Base-by-base conservation (phyloP, 116 monocot species). In the Iris pallida region DNA sequence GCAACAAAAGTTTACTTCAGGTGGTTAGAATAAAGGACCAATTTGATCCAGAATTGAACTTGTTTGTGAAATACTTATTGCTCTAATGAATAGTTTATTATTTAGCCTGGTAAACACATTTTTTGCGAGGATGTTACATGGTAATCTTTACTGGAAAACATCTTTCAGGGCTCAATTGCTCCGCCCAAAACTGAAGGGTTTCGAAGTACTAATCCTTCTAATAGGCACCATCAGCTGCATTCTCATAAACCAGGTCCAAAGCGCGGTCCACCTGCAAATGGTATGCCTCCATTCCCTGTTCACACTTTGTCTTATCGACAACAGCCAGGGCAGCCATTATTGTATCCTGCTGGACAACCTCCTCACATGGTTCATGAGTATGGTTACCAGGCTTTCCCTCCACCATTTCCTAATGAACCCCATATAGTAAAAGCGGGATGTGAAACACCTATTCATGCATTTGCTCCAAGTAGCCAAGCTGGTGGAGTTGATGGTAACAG, bases 241-340 rank as follows among this genome's bases (percentile, higher is more conserved):
- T 52, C 80, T 69, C 81, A 85, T 64, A 97, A 83, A 72, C 45
- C 72, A 64, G 77, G 78, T 43, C 65, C 79, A 57, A 97, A 85
- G 79, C 81, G 75, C 55, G 66, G 76, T 70, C 61, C 66, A 10
- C 72, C 78, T 48, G 69, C 71, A 59, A 85, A 82, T 83, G 72
- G 61, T 48, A 63, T 74, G 5, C 75, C 87, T 14, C 74, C 87
- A 53, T 85, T 87, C 57, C 79, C 77, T 73, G 70, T 67, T 61
- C 82, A 30, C 30, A 30, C 78, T 7, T 61, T 79, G 61, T 65
- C 86, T 7, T 91, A 84, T 57, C 83, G 58, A 48, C 79, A 80
- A 68, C 86, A 77, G 46, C 75, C 82, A 19, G 69, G 74, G 45
- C 91, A 77, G 55, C 91, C 76, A 9, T 59, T 85, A 44, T 48